Evolutionary conservation across 2,329 filamentous ascomycete genomes (phyloP).

Genomic region (Aspergillus sergii): DNA sequence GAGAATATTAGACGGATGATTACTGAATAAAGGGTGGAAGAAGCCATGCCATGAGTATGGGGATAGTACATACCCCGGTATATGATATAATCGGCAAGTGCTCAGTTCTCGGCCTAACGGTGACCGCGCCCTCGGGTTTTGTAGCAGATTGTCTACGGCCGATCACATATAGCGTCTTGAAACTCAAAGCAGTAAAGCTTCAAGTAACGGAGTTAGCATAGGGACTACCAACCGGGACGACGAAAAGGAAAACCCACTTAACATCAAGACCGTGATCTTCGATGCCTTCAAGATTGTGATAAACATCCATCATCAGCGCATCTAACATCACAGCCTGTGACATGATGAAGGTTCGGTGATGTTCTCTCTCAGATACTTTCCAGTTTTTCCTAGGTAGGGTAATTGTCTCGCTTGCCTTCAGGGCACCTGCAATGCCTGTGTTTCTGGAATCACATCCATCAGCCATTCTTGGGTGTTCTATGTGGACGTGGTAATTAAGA

Average conservation of each 20-base stretch:
- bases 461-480: no score
- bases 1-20: not conserved
- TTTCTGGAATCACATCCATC: not conserved
- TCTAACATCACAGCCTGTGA: constrained; percentile 1
- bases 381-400: constrained; percentile 9
- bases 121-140: constrained; percentile 2
- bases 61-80: constrained; percentile 1
- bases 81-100: constrained; percentile 8
- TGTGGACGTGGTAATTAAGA: not conserved
- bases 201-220: not conserved
- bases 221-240: no score
- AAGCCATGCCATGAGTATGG: not conserved
- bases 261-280: not conserved
- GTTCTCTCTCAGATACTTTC: not conserved
- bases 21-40: no score
- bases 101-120: not conserved
- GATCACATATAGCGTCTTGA: constrained; percentile 1
- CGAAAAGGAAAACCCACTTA: not conserved
- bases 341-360: not conserved
- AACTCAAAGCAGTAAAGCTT: not conserved
- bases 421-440: not conserved
- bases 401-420: constrained; percentile 3
- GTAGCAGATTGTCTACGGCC: not conserved
- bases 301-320: not conserved
- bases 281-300: constrained; percentile 1